Base-by-base conservation (phyloP, 192 early-diverging fungal species). In the Gaertneriomyces semiglobifer region DNA sequence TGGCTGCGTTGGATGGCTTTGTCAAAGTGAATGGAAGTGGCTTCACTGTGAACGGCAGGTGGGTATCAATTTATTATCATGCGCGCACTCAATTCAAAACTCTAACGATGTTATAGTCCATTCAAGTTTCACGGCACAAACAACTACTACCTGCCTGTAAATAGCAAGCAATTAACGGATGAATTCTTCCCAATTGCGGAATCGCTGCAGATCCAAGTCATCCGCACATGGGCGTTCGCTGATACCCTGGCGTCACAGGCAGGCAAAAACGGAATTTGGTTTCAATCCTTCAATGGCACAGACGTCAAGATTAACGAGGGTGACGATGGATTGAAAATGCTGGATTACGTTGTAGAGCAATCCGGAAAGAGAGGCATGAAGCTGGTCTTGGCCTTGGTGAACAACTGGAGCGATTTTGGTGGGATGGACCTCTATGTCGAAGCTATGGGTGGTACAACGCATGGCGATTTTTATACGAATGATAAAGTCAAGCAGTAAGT, bases 381-480 rank as follows among this genome's bases (percentile, higher is more conserved):
- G 54, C 44, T 78, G 7, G 58, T 79, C 16, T 44, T 78, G 25
- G 53, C 77, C 1, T 44, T 78, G 42, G 62, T 66, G 19, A 67
- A 67, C 16, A 78, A 78, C 62, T 78, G 77, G 77, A 44, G 42
- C 43, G 77, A 77, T 47, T 78, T 62, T 60, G 73, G 77, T 40
- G 77, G 77, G 44, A 63, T 73, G 33, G 77, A 78, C 57, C 56
- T 56, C 9, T 78, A 71, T 41, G 70, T 71, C n/a, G 64, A 63
- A 56, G 20, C 42, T n/a, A 59, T 70, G 44, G 73, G 73, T 4
- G 72, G 73, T 10, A 41, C 63, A 40, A 59, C 43, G 19, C 77
- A 78, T 53, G 63, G 61, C 8, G 58, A 72, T 12, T 78, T 78
- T 65, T 78, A 73, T 59, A 76, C 73, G 16, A 18, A 61, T 44